Evolutionary conservation across 768 basidiomycete genomes (phyloP).

Genomic region (Chalciporus piperatus): DNA sequence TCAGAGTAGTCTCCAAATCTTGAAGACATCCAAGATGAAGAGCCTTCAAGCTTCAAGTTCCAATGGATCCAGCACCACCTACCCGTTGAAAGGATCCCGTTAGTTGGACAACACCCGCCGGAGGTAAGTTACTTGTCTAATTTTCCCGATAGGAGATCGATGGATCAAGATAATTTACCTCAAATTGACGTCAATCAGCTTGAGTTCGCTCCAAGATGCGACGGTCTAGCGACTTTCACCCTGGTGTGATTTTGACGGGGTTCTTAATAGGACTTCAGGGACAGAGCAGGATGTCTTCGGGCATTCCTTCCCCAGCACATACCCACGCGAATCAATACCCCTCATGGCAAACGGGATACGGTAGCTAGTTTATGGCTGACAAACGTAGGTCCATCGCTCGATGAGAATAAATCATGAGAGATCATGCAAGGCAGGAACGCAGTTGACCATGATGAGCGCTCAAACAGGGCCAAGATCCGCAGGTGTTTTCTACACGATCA

Average conservation of each 20-base stretch:
- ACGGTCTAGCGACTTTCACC: conserved; percentile 1
- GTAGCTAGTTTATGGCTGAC: not conserved
- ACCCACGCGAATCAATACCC: conserved; percentile 4
- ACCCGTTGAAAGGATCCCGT: conserved; percentile 1
- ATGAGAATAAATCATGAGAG: conserved; percentile 12
- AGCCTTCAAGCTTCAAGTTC: no score
- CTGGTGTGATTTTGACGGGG: conserved; percentile 1
- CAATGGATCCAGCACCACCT: no score
- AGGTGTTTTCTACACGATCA: conserved; percentile 5
- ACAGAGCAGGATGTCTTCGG: no score
- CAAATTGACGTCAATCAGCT: not conserved
- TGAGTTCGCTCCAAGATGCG: conserved; percentile 10
- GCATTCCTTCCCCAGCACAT: not conserved
- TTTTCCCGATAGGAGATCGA: conserved; percentile 1
- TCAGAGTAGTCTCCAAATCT: conserved; percentile 2
- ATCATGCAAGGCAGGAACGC: conserved; percentile 7
- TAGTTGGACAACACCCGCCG: conserved; percentile 11
- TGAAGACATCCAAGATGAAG: not conserved
- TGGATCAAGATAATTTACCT: conserved; percentile 6
- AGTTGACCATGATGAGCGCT: conserved; percentile 11
- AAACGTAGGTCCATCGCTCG: not conserved
- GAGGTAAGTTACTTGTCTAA: conserved; percentile 1
- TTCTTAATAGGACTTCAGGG: not conserved
- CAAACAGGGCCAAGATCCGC: conserved; percentile 24
- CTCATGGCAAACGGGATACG: not conserved